These are phyloP conservation scores for Cucurbita maxima DNA, from an alignment of 306 rosid species.

Conservation along the genomic window DNA sequence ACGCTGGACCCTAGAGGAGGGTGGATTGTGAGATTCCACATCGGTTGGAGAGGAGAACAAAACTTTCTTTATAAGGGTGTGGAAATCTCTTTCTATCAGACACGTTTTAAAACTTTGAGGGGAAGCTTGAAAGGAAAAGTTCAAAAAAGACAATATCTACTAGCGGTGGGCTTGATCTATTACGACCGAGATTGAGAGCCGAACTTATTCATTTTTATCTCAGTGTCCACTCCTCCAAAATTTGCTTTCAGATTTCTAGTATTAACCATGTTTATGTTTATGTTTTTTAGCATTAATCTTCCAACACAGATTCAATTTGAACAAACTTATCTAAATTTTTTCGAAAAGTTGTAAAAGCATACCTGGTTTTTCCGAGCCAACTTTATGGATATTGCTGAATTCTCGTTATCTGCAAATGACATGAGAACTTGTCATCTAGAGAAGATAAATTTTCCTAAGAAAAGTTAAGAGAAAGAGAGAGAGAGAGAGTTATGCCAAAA, in stretches of 20 bases:
- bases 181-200: not conserved
- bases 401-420: constrained; percentile 3
- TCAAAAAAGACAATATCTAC: no score
- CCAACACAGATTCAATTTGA: not conserved
- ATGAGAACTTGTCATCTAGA: constrained; percentile 3
- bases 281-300: not conserved
- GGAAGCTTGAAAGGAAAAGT: no score
- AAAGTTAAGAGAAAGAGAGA: not conserved
- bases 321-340: not conserved
- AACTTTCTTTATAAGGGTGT: no score
- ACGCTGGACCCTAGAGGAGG: no score
- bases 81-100: no score
- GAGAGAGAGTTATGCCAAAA: not conserved
- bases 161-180: no score
- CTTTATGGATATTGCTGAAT: constrained; percentile 1
- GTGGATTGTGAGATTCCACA: no score
- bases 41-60: no score
- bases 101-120: no score
- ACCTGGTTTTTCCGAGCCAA: not conserved
- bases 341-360: not conserved
- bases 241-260: not conserved
- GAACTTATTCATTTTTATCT: not conserved
- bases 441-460: not conserved
- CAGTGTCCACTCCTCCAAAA: no score
- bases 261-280: not conserved